Conservation (phyloP, 2,329 filamentous ascomycete species). For the Ophiostoma perfectum region DNA sequence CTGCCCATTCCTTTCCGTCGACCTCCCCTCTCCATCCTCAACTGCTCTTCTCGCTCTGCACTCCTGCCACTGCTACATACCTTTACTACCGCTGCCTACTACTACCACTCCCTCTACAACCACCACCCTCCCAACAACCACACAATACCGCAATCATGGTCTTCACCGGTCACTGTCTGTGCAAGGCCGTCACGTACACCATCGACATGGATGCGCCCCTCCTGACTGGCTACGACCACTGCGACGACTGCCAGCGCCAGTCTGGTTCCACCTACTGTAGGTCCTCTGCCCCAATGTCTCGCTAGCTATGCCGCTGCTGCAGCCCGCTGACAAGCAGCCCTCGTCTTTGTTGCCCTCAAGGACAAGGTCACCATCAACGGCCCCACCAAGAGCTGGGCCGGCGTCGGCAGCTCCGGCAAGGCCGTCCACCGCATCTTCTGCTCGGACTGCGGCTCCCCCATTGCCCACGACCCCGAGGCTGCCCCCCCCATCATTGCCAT, state of each 20-base stretch:
- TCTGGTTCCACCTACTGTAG: constrained; percentile 62
- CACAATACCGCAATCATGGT: constrained; percentile 20
- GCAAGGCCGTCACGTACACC: constrained; percentile 66
- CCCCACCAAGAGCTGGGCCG: constrained; percentile 59
- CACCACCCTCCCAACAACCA: constrained; percentile 1
- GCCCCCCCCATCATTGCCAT: constrained; percentile 64
- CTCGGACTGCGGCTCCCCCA: constrained; percentile 62
- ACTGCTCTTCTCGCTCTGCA: neutral
- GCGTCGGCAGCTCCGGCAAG: constrained; percentile 56
- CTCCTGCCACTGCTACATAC: neutral
- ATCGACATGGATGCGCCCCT: constrained; percentile 47
- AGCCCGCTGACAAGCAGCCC: constrained; percentile 40
- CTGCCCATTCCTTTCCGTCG: neutral
- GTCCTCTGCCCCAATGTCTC: constrained; percentile 27
- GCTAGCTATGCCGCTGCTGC: neutral
- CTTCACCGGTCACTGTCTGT: constrained; percentile 58
- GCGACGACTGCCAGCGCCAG: constrained; percentile 68
- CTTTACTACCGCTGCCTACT: neutral
- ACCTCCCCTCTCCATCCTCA: neutral
- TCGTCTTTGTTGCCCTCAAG: constrained; percentile 62
- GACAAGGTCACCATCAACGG: constrained; percentile 59
- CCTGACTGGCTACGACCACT: constrained; percentile 63
- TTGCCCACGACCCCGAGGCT: constrained; percentile 65
- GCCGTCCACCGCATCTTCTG: constrained; percentile 64
- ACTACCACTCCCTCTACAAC: neutral